A percentile compares a stretch with the other conserved stretches of the same genome.
Evolutionary conservation across 805 yeast species (phyloP).

Genomic region (Kodamaea sagamina): DNA sequence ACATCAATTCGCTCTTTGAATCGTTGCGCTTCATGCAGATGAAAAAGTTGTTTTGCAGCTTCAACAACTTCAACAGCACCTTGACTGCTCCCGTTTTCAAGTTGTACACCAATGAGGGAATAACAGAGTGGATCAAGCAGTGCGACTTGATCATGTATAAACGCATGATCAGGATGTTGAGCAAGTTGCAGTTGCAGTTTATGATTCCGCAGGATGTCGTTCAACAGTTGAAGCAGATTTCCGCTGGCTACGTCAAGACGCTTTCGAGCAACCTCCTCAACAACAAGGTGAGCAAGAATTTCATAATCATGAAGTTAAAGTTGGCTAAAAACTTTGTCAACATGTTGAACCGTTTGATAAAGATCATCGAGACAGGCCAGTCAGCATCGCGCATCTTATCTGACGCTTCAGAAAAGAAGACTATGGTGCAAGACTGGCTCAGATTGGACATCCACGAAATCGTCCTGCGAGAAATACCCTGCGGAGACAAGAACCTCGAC

Average conservation of each 20-base stretch:
- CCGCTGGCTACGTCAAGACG: constrained; percentile 49
- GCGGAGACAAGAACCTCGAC: constrained; percentile 38
- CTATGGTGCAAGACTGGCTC: constrained; percentile 63
- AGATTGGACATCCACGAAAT: constrained; percentile 50
- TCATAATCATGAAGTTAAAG: constrained; percentile 53
- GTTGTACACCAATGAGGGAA: constrained; percentile 50
- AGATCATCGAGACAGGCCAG: constrained; percentile 54
- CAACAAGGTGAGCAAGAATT: constrained; percentile 48
- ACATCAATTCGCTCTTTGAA: constrained; percentile 66
- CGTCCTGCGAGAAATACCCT: constrained; percentile 53
- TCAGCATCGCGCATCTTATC: constrained; percentile 50
- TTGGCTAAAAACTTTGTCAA: constrained; percentile 56
- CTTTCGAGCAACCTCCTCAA: constrained; percentile 38
- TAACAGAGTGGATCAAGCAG: constrained; percentile 62
- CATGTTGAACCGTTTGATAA: constrained; percentile 54
- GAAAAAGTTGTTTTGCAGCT: constrained; percentile 55
- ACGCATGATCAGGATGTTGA: constrained; percentile 55
- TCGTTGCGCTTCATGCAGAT: constrained; percentile 67
- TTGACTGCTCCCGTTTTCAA: constrained; percentile 65
- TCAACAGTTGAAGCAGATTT: constrained; percentile 54
- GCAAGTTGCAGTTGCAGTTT: constrained; percentile 57
- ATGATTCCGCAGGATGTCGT: constrained; percentile 58
- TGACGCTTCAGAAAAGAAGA: constrained; percentile 42
- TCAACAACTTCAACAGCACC: constrained; percentile 53
- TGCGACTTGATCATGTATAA: constrained; percentile 69